phyloP scores from a whole-genome alignment of 768 basidiomycete genomes.

The Naganishia randhawae region DNA sequence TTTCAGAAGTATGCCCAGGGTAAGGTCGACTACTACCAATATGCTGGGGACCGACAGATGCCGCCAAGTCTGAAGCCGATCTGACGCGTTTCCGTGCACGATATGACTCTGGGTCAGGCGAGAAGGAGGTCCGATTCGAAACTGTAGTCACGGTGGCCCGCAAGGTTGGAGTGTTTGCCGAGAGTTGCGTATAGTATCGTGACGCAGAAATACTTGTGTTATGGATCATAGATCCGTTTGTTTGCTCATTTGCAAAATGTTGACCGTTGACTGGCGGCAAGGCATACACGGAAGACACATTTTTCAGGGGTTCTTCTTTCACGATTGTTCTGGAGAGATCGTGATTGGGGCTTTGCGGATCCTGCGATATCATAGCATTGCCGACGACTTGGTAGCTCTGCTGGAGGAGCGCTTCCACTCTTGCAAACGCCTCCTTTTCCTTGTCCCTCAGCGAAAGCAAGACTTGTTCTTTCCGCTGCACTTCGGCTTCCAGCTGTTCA shows the following conservation, averaged over 20 bases:
- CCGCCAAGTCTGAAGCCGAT: neutral
- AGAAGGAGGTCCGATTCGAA: neutral
- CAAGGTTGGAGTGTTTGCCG: neutral
- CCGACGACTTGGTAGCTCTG: slow-evolving; percentile 6
- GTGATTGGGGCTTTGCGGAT: neutral
- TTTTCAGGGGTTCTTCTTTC: neutral
- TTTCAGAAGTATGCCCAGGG: neutral
- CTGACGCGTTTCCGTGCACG: slow-evolving; percentile 19
- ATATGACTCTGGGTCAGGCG: slow-evolving; percentile 2
- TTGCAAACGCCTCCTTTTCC: slow-evolving; percentile 12
- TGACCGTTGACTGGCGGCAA: neutral
- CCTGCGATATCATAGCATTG: neutral
- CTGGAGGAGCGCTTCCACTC: slow-evolving; percentile 1
- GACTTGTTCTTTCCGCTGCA: slow-evolving; percentile 11
- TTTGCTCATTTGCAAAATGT: neutral
- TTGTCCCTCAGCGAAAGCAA: neutral
- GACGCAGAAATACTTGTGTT: neutral
- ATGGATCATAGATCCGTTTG: neutral
- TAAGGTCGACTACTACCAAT: neutral
- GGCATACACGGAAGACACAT: neutral
- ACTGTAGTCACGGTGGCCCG: neutral
- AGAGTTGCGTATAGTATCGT: neutral
- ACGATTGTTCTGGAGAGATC: neutral
- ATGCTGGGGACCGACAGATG: neutral
- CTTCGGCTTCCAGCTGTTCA: slow-evolving; percentile 10